Conservation (phyloP, 2,329 filamentous ascomycete genomes). For the Fusarium verrucosum region DNA sequence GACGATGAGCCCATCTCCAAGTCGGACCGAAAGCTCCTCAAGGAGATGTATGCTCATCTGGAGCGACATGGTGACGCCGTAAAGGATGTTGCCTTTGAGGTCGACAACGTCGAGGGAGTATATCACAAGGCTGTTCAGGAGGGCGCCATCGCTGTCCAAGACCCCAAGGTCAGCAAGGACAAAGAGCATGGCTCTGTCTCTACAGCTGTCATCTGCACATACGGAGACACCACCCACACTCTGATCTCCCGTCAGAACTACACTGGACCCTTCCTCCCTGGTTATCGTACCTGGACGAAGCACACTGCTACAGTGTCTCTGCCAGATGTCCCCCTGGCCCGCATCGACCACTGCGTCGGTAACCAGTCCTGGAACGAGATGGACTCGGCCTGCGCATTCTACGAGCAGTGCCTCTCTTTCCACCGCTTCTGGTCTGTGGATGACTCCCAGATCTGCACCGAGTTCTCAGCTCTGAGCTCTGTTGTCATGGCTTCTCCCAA, state of each 20-base stretch:
- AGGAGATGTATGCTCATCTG: constrained; percentile 82
- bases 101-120: constrained; percentile 85
- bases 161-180: constrained; percentile 65
- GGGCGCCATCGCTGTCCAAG: constrained; percentile 69
- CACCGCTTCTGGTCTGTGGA: constrained; percentile 98
- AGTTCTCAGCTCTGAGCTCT: constrained; percentile 87
- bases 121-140: constrained; percentile 76
- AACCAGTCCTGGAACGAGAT: constrained; percentile 97
- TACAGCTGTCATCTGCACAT: constrained; percentile 85
- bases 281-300: constrained; percentile 69
- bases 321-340: constrained; percentile 72
- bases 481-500: constrained; percentile 91
- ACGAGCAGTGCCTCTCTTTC: constrained; percentile 89
- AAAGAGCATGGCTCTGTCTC: constrained; percentile 72
- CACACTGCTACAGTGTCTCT: constrained; percentile 55
- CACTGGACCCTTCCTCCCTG: constrained; percentile 81
- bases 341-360: constrained; percentile 96
- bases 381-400: constrained; percentile 72
- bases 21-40: constrained; percentile 72
- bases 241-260: constrained; percentile 80
- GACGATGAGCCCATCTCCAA: constrained; percentile 68
- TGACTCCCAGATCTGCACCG: constrained; percentile 90
- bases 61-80: constrained; percentile 92
- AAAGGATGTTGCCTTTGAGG: constrained; percentile 94
- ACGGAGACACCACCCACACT: constrained; percentile 95